Evolutionary conservation across 1,284 basidiomycete species (phyloP).

Genomic region (Lignosus rhinocerotis): DNA sequence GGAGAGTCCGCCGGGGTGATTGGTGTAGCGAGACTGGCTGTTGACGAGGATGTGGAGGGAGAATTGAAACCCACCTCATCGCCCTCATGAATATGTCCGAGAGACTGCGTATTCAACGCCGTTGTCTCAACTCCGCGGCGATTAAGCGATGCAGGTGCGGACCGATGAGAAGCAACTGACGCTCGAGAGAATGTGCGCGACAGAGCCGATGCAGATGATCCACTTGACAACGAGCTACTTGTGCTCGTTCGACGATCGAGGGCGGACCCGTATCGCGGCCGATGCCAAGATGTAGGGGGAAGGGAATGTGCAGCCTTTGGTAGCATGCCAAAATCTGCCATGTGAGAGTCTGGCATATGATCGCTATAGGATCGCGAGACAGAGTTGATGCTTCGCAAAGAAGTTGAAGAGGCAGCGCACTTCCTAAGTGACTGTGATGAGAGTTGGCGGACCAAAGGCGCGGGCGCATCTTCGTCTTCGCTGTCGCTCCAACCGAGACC

Average conservation of each 20-base stretch:
- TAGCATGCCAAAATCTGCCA: constrained; percentile 21
- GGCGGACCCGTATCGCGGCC: constrained; percentile 7
- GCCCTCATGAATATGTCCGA: constrained; percentile 20
- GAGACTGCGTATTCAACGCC: constrained; percentile 5
- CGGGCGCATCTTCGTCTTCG: constrained; percentile 82
- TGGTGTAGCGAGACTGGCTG: constrained; percentile 16
- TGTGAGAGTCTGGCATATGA: constrained; percentile 19
- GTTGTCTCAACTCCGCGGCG: constrained; percentile 9
- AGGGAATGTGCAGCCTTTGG: constrained; percentile 16
- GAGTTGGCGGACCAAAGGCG: constrained; percentile 64
- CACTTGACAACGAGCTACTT: constrained; percentile 26
- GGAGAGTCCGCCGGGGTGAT: constrained; percentile 15
- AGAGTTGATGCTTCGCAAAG: constrained; percentile 23
- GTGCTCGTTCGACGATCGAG: constrained; percentile 22
- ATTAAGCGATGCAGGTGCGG: constrained; percentile 13
- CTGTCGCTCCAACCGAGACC: constrained; percentile 82
- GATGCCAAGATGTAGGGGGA: constrained; percentile 32
- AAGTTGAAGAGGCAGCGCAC: constrained; percentile 6
- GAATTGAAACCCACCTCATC: constrained; percentile 20
- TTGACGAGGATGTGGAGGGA: constrained; percentile 21
- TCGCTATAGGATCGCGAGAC: constrained; percentile 36
- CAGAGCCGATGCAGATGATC: constrained; percentile 10
- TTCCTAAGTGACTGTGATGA: constrained; percentile 49
- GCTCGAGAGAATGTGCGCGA: constrained; percentile 19
- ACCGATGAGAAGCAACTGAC: constrained; percentile 23